Evolutionary conservation across 2,329 filamentous ascomycete species (phyloP).

Genomic region (Monosporascus ibericus): DNA sequence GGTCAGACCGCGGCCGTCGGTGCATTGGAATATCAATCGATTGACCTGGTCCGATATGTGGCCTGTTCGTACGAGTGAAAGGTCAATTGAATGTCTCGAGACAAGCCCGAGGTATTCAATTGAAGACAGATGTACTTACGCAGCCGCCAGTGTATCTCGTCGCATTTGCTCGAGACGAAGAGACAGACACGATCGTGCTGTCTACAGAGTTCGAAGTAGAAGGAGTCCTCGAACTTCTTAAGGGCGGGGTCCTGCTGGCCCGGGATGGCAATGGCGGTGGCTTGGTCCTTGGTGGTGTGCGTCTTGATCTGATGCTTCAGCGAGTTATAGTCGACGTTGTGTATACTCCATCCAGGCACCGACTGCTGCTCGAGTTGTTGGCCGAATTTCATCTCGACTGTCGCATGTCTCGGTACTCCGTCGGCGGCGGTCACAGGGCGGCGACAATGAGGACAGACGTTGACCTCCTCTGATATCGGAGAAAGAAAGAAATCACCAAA

Average conservation of each 20-base stretch:
- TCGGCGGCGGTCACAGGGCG: no score
- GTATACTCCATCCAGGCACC: constrained; percentile 75
- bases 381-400: constrained; percentile 64
- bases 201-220: constrained; percentile 63
- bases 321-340: constrained; percentile 86
- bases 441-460: no score
- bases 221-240: constrained; percentile 61
- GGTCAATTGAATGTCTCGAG: no score
- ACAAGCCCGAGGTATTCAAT: constrained; percentile 11
- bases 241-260: constrained; percentile 57
- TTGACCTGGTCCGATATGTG: constrained; percentile 43
- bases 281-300: constrained; percentile 66
- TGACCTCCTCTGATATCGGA: no score
- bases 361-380: constrained; percentile 68
- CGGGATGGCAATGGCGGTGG: constrained; percentile 65
- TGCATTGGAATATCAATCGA: constrained; percentile 39
- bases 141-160: constrained; percentile 67
- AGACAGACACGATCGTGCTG: constrained; percentile 74
- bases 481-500: no score
- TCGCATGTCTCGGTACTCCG: not conserved
- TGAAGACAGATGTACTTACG: constrained; percentile 47
- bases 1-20: constrained; percentile 28
- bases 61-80: constrained; percentile 26
- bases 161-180: constrained; percentile 73
- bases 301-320: constrained; percentile 80